Conservation (phyloP, 495 filamentous ascomycete genomes). For the Pseudotulostoma volvatum region DNA sequence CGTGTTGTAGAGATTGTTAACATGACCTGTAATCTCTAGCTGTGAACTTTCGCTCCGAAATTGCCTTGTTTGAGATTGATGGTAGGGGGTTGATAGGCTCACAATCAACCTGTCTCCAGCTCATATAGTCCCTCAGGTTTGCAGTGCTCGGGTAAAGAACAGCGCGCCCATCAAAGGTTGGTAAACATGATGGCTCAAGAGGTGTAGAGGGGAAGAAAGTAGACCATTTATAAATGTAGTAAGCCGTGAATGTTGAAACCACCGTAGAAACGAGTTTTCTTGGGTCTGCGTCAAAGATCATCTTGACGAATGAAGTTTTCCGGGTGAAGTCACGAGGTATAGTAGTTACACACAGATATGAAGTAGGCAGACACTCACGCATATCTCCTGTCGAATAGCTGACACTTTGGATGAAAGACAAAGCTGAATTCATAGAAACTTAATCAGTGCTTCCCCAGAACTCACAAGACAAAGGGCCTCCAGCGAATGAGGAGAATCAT, state of each 20-base stretch:
- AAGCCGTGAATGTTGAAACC: conserved; percentile 81
- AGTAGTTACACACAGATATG: not conserved
- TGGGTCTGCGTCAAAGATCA: not conserved
- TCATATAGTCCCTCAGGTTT: conserved; percentile 85
- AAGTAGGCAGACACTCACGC: conserved; percentile 36
- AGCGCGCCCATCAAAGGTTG: conserved; percentile 82
- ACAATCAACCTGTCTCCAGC: conserved; percentile 96
- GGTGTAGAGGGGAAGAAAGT: conserved; percentile 50
- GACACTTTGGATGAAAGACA: conserved; percentile 63
- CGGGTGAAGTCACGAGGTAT: too few species aligned
- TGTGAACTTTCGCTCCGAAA: too few species aligned
- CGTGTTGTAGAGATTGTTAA: conserved; percentile 97
- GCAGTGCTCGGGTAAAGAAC: conserved; percentile 66
- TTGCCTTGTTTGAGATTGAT: not conserved
- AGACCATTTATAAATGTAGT: conserved; percentile 72
- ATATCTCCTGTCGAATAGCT: conserved; percentile 71
- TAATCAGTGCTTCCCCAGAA: conserved; percentile 1
- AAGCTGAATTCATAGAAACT: conserved; percentile 44
- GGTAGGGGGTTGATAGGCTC: conserved; percentile 22
- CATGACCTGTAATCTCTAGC: conserved; percentile 74
- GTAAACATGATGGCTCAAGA: conserved; percentile 52
- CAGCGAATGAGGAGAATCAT: too few species aligned
- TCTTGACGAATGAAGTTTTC: not conserved
- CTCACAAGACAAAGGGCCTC: too few species aligned
- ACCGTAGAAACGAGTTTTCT: conserved; percentile 85